These are phyloP conservation scores for Didymella lethalis DNA, from an alignment of 2,329 filamentous ascomycete species.

Conservation along the genomic window DNA sequence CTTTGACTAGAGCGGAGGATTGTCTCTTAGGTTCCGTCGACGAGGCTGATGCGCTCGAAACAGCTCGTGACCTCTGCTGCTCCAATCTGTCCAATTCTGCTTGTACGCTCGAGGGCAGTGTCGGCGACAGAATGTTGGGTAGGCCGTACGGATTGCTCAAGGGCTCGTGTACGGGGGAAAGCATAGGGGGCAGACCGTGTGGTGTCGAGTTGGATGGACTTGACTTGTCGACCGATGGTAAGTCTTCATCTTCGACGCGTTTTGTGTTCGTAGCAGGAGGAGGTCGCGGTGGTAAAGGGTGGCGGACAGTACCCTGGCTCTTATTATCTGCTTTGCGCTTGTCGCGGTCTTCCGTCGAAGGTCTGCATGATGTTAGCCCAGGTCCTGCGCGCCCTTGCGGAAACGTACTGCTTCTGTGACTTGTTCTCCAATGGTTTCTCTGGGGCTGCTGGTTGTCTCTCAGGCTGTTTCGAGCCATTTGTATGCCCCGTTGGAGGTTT, in stretches of 20 bases:
- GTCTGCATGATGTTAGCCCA: conserved; percentile 33
- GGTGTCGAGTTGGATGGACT: conserved; percentile 44
- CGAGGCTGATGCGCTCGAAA: conserved; percentile 47
- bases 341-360: conserved; percentile 26
- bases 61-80: conserved; percentile 46
- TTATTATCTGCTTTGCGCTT: conserved; percentile 30
- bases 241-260: conserved; percentile 51
- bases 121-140: conserved; percentile 65
- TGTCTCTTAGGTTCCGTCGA: conserved; percentile 46
- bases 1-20: conserved; percentile 16
- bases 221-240: conserved; percentile 42
- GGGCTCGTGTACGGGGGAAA: conserved; percentile 53
- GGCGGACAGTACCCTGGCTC: conserved; percentile 20
- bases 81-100: conserved; percentile 59
- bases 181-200: conserved; percentile 49
- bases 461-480: conserved; percentile 39
- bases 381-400: background rate
- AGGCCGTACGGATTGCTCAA: conserved; percentile 53
- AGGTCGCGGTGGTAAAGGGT: conserved; percentile 26
- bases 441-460: conserved; percentile 26
- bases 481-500: conserved; percentile 31
- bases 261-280: conserved; percentile 27
- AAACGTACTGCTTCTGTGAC: conserved; percentile 33
- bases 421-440: conserved; percentile 27
- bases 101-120: conserved; percentile 63